Percentiles rank a stretch among this genome's conserved stretches.
These are phyloP conservation scores for Lodderomyces margitis DNA, from an alignment of 1,139 yeast genomes.

Conservation along the genomic window DNA sequence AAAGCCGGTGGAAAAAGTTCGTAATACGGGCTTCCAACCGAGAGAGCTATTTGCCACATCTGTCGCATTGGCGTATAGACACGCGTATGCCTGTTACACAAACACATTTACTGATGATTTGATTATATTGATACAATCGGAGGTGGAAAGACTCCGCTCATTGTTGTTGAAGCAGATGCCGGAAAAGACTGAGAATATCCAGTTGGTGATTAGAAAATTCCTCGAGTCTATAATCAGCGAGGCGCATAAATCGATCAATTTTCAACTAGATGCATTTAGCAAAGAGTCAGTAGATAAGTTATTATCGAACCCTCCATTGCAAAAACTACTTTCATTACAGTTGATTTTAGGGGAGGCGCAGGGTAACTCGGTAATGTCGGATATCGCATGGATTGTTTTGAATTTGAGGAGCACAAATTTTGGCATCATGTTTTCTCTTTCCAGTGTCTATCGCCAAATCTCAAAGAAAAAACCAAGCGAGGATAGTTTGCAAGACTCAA, in stretches of 20 bases:
- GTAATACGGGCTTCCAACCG: slow-evolving; percentile 20
- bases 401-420: slow-evolving; percentile 71
- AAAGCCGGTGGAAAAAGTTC: slow-evolving; percentile 27
- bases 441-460: slow-evolving; percentile 57
- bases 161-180: slow-evolving; percentile 17
- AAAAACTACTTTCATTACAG: slow-evolving; percentile 63
- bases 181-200: slow-evolving; percentile 16
- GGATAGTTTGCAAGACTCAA: slow-evolving; percentile 54
- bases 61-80: slow-evolving; percentile 62
- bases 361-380: slow-evolving; percentile 43
- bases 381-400: slow-evolving; percentile 66
- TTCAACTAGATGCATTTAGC: slow-evolving; percentile 60
- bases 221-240: slow-evolving; percentile 54
- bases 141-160: slow-evolving; percentile 31
- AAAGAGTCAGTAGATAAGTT: slow-evolving; percentile 70
- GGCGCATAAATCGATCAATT: slow-evolving; percentile 66
- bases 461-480: slow-evolving; percentile 49
- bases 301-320: slow-evolving; percentile 71
- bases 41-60: slow-evolving; percentile 43
- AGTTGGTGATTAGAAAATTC: slow-evolving; percentile 32
- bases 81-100: slow-evolving; percentile 66
- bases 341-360: slow-evolving; percentile 59
- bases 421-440: slow-evolving; percentile 70
- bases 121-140: slow-evolving; percentile 51
- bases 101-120: slow-evolving; percentile 67